phyloP scores from a whole-genome alignment of 495 filamentous ascomycete species.

The Penicillium argentinense region DNA sequence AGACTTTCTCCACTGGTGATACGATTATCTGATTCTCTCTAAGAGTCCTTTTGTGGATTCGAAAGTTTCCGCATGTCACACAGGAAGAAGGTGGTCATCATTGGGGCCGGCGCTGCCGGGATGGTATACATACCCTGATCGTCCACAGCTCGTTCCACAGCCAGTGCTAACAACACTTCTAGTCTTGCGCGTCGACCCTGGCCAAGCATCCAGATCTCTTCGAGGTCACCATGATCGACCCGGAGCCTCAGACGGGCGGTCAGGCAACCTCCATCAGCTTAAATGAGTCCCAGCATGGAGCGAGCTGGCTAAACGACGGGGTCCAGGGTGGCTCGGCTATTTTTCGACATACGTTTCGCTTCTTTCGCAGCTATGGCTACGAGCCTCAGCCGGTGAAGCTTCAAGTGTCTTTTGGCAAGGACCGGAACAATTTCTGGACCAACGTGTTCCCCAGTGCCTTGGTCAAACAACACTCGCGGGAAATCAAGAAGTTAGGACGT shows the following conservation, averaged over 20 bases:
- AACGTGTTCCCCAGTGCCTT: conserved; percentile 76
- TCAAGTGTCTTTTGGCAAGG: conserved; percentile 81
- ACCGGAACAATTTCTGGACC: conserved; percentile 69
- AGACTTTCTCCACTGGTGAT: no score
- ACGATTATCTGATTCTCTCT: no score
- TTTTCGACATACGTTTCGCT: conserved; percentile 80
- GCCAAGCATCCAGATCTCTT: conserved; percentile 73
- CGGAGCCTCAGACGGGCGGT: conserved; percentile 66
- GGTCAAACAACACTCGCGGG: conserved; percentile 58
- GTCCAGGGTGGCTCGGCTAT: conserved; percentile 79
- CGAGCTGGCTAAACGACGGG: conserved; percentile 80
- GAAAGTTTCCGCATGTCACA: conserved; percentile 9
- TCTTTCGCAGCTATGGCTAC: conserved; percentile 69
- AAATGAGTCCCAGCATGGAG: conserved; percentile 64
- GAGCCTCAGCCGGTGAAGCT: conserved; percentile 69
- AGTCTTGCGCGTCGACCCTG: conserved; percentile 76
- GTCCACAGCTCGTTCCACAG: not conserved
- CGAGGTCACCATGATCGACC: conserved; percentile 72
- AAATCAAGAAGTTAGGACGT: conserved; percentile 64
- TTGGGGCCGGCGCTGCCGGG: conserved; percentile 66
- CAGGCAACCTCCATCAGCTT: conserved; percentile 78
- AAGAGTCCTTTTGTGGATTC: not conserved
- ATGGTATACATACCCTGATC: conserved; percentile 41
- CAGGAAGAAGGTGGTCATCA: conserved; percentile 50
- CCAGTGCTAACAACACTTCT: conserved; percentile 5